A percentile compares a stretch with the other conserved stretches of the same genome.
These are phyloP conservation scores for Gyrodon lividus DNA, from an alignment of 768 basidiomycete species.

Conservation along the genomic window DNA sequence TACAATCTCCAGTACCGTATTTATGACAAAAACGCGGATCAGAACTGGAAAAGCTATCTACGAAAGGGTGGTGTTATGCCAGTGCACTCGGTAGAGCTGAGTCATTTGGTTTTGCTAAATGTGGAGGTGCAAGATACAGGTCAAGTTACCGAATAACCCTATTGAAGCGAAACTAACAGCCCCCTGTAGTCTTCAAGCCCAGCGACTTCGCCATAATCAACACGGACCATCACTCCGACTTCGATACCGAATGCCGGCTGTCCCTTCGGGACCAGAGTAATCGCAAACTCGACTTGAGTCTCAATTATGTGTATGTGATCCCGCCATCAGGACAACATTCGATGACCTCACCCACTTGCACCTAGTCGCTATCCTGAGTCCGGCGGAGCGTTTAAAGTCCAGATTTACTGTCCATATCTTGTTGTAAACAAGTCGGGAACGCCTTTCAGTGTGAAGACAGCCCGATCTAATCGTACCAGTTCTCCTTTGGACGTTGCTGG, in stretches of 20 bases:
- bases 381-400: constrained; percentile 94
- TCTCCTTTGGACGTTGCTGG: constrained; percentile 83
- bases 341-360: constrained; percentile 7
- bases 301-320: constrained; percentile 86
- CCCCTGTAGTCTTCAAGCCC: constrained; percentile 71
- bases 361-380: constrained; percentile 77
- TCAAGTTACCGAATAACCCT: constrained; percentile 28
- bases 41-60: constrained; percentile 93
- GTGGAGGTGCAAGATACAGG: constrained; percentile 91
- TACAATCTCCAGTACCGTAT: constrained; percentile 95
- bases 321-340: not conserved
- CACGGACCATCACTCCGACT: constrained; percentile 87
- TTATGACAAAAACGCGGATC: constrained; percentile 91
- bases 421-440: constrained; percentile 91
- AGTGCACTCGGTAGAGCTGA: constrained; percentile 90
- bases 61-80: constrained; percentile 94
- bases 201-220: constrained; percentile 99
- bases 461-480: constrained; percentile 59
- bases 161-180: not conserved
- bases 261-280: constrained; percentile 70
- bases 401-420: constrained; percentile 89
- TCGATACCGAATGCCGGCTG: constrained; percentile 73
- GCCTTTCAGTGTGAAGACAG: constrained; percentile 71
- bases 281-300: constrained; percentile 72
- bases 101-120: constrained; percentile 86